A percentile compares a stretch with the other conserved stretches of the same genome.
These are phyloP conservation scores for Ambrosiella beaveri DNA, from an alignment of 2,329 filamentous ascomycete species.

Conservation along the genomic window DNA sequence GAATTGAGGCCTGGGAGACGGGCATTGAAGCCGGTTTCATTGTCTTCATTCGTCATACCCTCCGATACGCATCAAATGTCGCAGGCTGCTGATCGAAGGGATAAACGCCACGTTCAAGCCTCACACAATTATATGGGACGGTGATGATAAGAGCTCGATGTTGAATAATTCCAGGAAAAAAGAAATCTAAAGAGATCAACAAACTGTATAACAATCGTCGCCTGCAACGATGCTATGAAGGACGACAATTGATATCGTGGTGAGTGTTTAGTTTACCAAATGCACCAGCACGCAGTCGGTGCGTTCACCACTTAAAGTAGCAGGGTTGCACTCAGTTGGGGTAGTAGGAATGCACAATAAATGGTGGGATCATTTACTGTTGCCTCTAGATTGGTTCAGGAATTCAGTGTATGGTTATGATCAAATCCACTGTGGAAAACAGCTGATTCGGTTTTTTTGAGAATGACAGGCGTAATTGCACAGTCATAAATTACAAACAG, in stretches of 20 bases:
- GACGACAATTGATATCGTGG: not conserved
- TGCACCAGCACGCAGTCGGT: not conserved
- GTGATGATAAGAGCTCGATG: not conserved
- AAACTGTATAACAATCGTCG: not conserved
- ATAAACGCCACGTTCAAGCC: not conserved
- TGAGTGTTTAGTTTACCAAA: not conserved
- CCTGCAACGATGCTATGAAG: not conserved
- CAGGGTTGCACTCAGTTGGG: not conserved
- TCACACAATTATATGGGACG: not conserved
- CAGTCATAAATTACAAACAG: too few species aligned
- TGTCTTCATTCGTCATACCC: slow-evolving; percentile 8
- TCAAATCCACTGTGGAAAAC: too few species aligned
- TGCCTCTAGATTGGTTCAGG: too few species aligned
- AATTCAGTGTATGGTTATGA: too few species aligned
- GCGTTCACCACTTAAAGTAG: not conserved
- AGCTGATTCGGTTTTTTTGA: too few species aligned
- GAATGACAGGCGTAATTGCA: too few species aligned
- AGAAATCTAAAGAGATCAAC: not conserved
- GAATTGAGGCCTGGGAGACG: slow-evolving; percentile 9
- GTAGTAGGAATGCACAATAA: not conserved
- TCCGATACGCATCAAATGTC: not conserved
- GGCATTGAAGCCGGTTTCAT: slow-evolving; percentile 12
- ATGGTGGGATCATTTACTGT: too few species aligned
- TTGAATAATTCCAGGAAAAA: not conserved
- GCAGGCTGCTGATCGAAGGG: not conserved